Conservation (phyloP, 306 rosid species). For the Albizia julibrissin region DNA sequence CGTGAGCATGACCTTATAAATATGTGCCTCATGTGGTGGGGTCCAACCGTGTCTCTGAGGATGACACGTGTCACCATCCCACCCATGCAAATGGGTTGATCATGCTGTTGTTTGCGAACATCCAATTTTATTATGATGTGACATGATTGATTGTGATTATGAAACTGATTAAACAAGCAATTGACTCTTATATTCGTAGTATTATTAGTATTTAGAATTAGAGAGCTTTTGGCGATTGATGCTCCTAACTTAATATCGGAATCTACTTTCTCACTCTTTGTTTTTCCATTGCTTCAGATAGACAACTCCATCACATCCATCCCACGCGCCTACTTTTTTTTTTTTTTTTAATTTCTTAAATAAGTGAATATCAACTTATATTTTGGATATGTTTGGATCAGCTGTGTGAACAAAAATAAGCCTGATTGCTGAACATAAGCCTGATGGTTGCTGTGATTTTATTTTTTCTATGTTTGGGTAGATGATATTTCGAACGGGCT, state of each 20-base stretch:
- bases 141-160: slow-evolving; percentile 44
- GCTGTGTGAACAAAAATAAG: no score
- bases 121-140: slow-evolving; percentile 64
- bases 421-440: no score
- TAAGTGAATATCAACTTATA: no score
- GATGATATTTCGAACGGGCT: no score
- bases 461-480: no score
- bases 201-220: background rate
- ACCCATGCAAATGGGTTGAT: slow-evolving; percentile 32
- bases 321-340: slow-evolving; percentile 32
- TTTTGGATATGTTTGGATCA: no score
- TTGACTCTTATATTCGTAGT: slow-evolving; percentile 16
- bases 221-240: slow-evolving; percentile 30
- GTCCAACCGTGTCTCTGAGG: slow-evolving; percentile 9
- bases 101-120: background rate
- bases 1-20: slow-evolving; percentile 5
- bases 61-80: slow-evolving; percentile 50
- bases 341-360: background rate
- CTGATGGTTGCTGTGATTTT: no score
- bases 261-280: background rate
- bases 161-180: slow-evolving; percentile 46
- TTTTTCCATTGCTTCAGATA: slow-evolving; percentile 4
- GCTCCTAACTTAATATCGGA: slow-evolving; percentile 2
- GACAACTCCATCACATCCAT: slow-evolving; percentile 21
- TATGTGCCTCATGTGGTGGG: slow-evolving; percentile 35